Evolutionary conservation across 2,329 filamentous ascomycete genomes (phyloP), one percentile per base, ranked within the genome.

Genomic region (Apiospora aurea): DNA sequence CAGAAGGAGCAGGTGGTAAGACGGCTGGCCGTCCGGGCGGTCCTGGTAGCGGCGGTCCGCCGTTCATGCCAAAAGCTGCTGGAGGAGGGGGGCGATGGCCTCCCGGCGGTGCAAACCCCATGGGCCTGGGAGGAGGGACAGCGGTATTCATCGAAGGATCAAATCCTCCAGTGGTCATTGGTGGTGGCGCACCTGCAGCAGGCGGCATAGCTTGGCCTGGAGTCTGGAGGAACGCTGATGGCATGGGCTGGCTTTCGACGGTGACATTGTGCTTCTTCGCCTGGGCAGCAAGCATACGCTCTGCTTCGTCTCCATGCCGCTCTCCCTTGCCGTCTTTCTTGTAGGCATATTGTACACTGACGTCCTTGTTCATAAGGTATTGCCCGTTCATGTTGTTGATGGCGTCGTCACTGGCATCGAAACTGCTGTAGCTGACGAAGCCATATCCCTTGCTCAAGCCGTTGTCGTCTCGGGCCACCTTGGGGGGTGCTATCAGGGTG

Each of bases 271-370:
- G 94, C 81, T 95, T 96, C 84, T 96, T 96, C 72, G 95, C 96
- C 83, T 98, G 94, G 41, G 93, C 92, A 43, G 96, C 96, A 67
- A 99, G 89, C 85, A 94, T 93, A 79, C 96, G 89, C 84, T 99
- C 96, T 43, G 96, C 96, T 77, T 95, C 90, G 81, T 99, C 96
- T 78, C 96, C 96, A 80, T 99, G 96, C 72, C 96, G 88, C 84
- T 98, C 96, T 77, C 96, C 96, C 85, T 97, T 97, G 76, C 96
- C 96, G 79, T 99, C 96, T 84, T 98, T 98, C 88, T 99, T 99
- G 89, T 97, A 98, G 51, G 96, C 96, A 82, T 98, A 99, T 83
- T 98, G 96, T 64, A 99, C 96, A 2, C 93, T 94, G 77, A 98
- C 93, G 82, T 97, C 94, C 85, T 97, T 97, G 87, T 96, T 97